Percentiles rank a stretch among this genome's conserved stretches.
These are phyloP conservation scores for Penicillium sp. DNA, from an alignment of 2,329 filamentous ascomycete species.

Conservation along the genomic window DNA sequence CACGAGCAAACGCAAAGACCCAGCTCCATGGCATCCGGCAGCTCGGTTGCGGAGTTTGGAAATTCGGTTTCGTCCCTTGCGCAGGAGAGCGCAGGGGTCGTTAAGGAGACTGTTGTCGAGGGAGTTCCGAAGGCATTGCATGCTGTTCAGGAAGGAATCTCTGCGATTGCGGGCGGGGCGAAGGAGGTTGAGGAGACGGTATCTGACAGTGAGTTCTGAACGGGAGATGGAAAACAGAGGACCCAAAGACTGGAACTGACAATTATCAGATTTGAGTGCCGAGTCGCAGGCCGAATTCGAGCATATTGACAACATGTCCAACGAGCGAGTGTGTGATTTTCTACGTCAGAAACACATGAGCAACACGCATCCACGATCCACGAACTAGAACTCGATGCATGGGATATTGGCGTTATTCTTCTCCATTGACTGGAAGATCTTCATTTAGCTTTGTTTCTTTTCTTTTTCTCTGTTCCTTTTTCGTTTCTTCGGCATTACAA, in stretches of 20 bases:
- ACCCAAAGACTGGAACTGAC: not conserved
- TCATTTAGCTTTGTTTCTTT: not conserved
- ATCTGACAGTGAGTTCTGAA: conserved; percentile 3
- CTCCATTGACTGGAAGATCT: conserved; percentile 4
- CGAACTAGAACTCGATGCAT: conserved; percentile 1
- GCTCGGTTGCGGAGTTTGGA: conserved; percentile 11
- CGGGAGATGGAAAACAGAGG: too few relatives aligned
- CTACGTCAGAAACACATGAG: conserved; percentile 34
- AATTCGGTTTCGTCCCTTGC: conserved; percentile 7
- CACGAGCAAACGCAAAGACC: too few relatives aligned
- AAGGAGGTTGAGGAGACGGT: not conserved
- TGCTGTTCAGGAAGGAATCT: conserved; percentile 9
- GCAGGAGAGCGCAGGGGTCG: conserved; percentile 1
- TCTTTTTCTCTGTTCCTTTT: too few relatives aligned
- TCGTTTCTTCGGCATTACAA: not conserved
- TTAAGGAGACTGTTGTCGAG: conserved; percentile 19
- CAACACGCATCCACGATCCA: conserved; percentile 9
- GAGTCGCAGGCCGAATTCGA: conserved; percentile 20
- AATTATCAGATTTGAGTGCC: not conserved
- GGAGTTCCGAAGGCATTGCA: conserved; percentile 13
- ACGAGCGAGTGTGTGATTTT: conserved; percentile 35
- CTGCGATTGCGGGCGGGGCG: conserved; percentile 1
- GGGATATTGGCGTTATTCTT: not conserved
- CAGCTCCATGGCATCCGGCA: conserved; percentile 1
- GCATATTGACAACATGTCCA: conserved; percentile 30